phyloP scores from a whole-genome alignment of 1,284 basidiomycete genomes.

The Ceratobasidium sp. region DNA sequence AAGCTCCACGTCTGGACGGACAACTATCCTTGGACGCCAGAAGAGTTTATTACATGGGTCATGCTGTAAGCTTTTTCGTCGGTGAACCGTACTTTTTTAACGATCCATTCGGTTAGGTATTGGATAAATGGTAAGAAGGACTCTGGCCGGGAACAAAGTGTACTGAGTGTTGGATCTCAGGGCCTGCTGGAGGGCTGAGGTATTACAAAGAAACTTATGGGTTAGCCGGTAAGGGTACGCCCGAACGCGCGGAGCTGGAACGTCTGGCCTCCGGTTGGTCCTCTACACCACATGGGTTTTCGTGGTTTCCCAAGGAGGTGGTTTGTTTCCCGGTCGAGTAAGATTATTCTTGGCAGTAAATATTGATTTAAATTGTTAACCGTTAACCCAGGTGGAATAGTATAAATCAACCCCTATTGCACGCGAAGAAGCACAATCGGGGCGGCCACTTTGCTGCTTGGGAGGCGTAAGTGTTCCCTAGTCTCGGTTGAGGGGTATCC shows the following conservation, averaged over 20 bases:
- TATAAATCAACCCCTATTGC: slow-evolving; percentile 39
- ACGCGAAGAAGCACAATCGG: slow-evolving; percentile 36
- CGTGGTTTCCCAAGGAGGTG: slow-evolving; percentile 39
- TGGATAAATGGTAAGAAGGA: slow-evolving; percentile 16
- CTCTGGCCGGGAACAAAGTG: no score
- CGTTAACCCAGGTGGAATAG: slow-evolving; percentile 32
- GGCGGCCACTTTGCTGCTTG: slow-evolving; percentile 43
- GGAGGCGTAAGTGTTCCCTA: slow-evolving; percentile 41
- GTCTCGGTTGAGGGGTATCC: no score
- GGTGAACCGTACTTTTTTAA: no score
- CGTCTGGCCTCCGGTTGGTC: slow-evolving; percentile 31
- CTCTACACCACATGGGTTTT: slow-evolving; percentile 40
- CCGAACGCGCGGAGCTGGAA: background rate
- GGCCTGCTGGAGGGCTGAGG: slow-evolving; percentile 38
- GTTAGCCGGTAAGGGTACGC: background rate
- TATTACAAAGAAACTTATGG: slow-evolving; percentile 41
- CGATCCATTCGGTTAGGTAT: background rate
- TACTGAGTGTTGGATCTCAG: background rate
- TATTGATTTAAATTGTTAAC: background rate
- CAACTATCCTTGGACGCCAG: slow-evolving; percentile 40
- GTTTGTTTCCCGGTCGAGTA: slow-evolving; percentile 40
- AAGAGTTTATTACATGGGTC: slow-evolving; percentile 40
- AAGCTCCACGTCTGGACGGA: no score
- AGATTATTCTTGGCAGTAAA: background rate
- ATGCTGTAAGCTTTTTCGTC: no score